Evolutionary conservation across 306 rosid genomes (phyloP).

Genomic region (Vigna reflexopilosa): DNA sequence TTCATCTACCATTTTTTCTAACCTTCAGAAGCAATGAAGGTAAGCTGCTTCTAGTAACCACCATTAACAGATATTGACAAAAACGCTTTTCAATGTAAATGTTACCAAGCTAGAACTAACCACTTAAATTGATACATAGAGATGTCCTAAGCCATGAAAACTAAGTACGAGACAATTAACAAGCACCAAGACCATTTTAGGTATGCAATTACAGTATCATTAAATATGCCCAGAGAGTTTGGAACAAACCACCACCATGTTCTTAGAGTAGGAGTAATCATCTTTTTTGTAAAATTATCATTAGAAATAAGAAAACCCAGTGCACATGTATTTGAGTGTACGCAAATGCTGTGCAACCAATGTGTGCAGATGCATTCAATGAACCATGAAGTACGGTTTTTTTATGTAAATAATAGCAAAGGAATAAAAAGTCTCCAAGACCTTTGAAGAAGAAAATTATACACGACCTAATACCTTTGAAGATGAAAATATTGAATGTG

Average conservation of each 20-base stretch:
- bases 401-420: constrained; percentile 32
- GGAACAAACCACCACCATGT: constrained; percentile 26
- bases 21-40: constrained; percentile 4
- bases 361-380: not conserved
- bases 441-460: constrained; percentile 26
- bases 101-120: constrained; percentile 22
- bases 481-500: constrained; percentile 73
- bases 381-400: constrained; percentile 10
- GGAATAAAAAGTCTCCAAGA: constrained; percentile 13
- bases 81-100: constrained; percentile 15
- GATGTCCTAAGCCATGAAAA: constrained; percentile 31
- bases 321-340: constrained; percentile 29
- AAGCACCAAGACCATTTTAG: no score
- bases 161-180: not conserved
- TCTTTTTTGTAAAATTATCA: not conserved
- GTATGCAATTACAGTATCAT: constrained; percentile 16
- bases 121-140: not conserved
- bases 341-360: constrained; percentile 15
- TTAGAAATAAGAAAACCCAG: constrained; percentile 13
- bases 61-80: constrained; percentile 16
- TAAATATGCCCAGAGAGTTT: not conserved
- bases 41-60: constrained; percentile 38
- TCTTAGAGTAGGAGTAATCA: constrained; percentile 10
- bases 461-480: constrained; percentile 61
- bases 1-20: constrained; percentile 26